Evolutionary conservation across 2,329 filamentous ascomycete genomes (phyloP), one percentile per base, ranked within the genome.

Genomic region (Fulvia fulva): DNA sequence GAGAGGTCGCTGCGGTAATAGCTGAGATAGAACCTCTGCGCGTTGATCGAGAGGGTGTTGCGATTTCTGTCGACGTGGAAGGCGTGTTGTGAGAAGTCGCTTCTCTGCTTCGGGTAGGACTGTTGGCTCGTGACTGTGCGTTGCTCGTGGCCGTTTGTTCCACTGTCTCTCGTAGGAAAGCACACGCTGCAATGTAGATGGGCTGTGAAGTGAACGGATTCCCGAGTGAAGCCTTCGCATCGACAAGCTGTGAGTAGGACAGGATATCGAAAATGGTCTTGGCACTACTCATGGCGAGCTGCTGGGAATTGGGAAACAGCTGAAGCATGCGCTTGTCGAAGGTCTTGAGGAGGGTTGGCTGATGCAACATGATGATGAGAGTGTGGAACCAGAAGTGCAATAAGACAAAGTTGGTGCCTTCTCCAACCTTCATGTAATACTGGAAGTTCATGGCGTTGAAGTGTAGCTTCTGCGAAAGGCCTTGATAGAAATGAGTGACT

Each of bases 261-360:
- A 95, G 75, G 16, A 96, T 96, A 67, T 96, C 91, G 32, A 90
- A 90, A 60, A 96, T 94, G 0, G 91, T 95, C 76, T 95, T 96
- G 12, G 91, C 91, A 23, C 90, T 93, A 14, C 89, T 92, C 87
- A 93, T 92, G 60, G 89, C 90, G 5, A 86, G 68, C 70, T 94
- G 90, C 56, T 89, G 86, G 63, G 90, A 94, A 68, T 94, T 90
- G 0, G 88, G 84, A 37, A 91, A 84, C 0, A 96, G 79, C 56
- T 91, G 87, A 51, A 90, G 81, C 54, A 88, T 86, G 22, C 78
- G 78, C 2, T 83, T 84, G 64, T 85, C 84, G 57, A 94, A 91
- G 0, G 88, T 89, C 50, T 90, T 88, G 54, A 96, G 77, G 1
- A 96, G 77, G 0, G 90, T 93, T 0, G 91, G 91, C 64, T 93